These are phyloP conservation scores for Cardiospermum halicacabum DNA, from an alignment of 345 rosid genomes.

Conservation along the genomic window DNA sequence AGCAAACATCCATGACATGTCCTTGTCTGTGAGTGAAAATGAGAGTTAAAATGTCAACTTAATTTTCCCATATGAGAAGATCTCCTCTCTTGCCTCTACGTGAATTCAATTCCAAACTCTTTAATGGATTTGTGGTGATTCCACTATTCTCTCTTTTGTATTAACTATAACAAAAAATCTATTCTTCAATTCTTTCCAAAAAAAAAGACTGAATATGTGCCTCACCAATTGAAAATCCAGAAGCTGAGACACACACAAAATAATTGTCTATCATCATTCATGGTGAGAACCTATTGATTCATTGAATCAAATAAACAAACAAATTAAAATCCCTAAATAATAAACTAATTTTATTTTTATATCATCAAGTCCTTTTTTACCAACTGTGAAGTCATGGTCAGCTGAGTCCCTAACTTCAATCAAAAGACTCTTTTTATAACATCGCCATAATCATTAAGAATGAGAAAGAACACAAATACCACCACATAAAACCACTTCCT, in stretches of 20 bases:
- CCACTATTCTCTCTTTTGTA: not conserved
- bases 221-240: constrained; percentile 1
- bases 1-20: too few relatives aligned
- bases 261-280: not conserved
- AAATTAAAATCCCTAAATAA: too few relatives aligned
- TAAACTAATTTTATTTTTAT: not conserved
- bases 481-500: constrained; percentile 16
- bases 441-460: constrained; percentile 4
- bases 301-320: not conserved
- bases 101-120: too few relatives aligned
- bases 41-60: too few relatives aligned
- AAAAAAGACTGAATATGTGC: not conserved
- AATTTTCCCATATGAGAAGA: too few relatives aligned
- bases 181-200: too few relatives aligned
- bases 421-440: not conserved
- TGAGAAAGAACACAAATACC: constrained; percentile 10
- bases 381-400: constrained; percentile 8
- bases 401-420: constrained; percentile 21
- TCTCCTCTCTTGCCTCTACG: too few relatives aligned
- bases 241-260: constrained; percentile 5
- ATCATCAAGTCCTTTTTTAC: constrained; percentile 7
- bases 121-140: not conserved
- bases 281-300: too few relatives aligned
- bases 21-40: too few relatives aligned
- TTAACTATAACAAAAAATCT: too few relatives aligned